Percentiles rank a stretch among this genome's conserved stretches.
These are phyloP conservation scores for Bromus sterilis DNA, from an alignment of 176 grass and related monocot species.

Conservation along the genomic window DNA sequence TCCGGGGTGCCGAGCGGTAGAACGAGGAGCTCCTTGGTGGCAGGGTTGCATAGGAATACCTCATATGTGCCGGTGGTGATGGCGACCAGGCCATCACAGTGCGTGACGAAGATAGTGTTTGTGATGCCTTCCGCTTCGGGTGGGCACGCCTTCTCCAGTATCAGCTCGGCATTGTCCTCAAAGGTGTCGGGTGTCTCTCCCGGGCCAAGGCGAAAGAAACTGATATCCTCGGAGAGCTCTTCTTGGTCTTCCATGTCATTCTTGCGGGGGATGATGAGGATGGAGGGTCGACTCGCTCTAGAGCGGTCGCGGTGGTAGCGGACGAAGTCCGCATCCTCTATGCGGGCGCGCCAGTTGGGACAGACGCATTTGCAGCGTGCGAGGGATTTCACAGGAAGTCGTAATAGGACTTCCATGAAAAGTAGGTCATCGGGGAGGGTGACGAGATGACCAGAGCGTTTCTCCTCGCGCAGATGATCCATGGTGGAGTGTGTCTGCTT, in stretches of 20 bases:
- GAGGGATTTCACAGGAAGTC: background rate
- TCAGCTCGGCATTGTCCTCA: background rate
- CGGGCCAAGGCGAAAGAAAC: background rate
- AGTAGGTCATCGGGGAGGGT: background rate
- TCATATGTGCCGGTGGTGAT: background rate
- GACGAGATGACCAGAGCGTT: background rate
- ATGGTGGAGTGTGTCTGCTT: background rate
- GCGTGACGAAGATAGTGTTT: background rate
- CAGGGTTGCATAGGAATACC: slow-evolving; percentile 13
- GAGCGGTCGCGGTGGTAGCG: background rate
- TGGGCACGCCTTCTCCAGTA: background rate
- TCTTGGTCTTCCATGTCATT: accelerated
- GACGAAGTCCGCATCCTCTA: background rate
- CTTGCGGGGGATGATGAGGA: background rate
- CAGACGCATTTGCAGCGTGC: background rate
- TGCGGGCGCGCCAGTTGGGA: background rate
- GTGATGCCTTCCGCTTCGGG: background rate
- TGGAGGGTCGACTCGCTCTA: background rate
- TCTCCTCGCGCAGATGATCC: background rate
- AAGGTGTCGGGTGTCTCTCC: background rate
- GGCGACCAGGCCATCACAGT: slow-evolving; percentile 23
- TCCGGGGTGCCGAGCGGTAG: background rate
- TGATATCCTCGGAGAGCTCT: background rate
- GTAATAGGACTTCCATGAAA: background rate
- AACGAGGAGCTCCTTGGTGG: background rate